Base-by-base conservation (phyloP, 1,139 yeast genomes). In the Taphrina populina region DNA sequence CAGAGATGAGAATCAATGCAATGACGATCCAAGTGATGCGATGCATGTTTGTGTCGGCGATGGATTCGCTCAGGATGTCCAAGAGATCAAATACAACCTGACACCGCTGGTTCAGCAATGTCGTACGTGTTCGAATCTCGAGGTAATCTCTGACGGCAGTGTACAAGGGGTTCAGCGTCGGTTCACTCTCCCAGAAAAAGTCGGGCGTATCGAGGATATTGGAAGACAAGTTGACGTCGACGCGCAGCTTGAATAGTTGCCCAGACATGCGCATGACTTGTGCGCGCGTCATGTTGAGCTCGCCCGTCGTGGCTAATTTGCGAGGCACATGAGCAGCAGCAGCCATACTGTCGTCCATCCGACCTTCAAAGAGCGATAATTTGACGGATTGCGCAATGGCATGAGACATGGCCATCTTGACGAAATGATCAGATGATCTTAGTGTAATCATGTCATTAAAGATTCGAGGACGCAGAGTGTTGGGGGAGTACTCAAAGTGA, bases 371-470 rank as follows among this genome's bases (percentile, higher is more conserved):
- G 55, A 92, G 73, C 39, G 95, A 85, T 29, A 92, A 71, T 67
- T 90, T 92, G 0, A 97, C 88, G 63, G 95, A 90, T 70, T 92
- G 98, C 0, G 97, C 96, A 61, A 92, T 87, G 1, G 98, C 96
- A 70, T 92, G 96, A 1, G 96, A 87, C 80, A 92, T 81, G 7
- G 97, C 87, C 58, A 92, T 73, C 67, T 94, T 90, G 64, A 88
- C 88, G 67, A 92, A 77, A 33, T 90, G 97, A 67, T 90, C 96
- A 3, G 95, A 95, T 1, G 92, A 83, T 53, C 95, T 76, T 45
- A 92, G 71, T 0, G 97, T 88, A 62, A 92, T 84, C 84, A 92
- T 86, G 70, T 92, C 98, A 68, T 92, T 92, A 70, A 84, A 90
- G 37, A 92, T 88, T 59, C 96, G 74, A 1, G 98, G 97, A 47